These are phyloP conservation scores for Carpinus fangiana DNA, from an alignment of 306 rosid species.

Conservation along the genomic window DNA sequence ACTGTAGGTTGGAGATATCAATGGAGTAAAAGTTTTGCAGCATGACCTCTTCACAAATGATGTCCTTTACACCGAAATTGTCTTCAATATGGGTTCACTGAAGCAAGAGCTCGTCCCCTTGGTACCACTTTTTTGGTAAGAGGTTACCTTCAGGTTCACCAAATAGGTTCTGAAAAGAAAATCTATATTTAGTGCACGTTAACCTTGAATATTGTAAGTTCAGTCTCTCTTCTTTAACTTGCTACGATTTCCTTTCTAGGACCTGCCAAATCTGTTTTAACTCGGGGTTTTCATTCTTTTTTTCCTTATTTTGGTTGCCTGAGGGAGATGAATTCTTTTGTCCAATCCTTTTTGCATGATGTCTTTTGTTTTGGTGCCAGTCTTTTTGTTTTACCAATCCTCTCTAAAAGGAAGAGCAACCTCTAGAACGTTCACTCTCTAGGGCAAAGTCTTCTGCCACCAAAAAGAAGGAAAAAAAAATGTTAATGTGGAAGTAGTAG, in stretches of 20 bases:
- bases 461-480: not conserved
- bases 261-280: conserved; percentile 1
- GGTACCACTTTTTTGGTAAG: conserved; percentile 93
- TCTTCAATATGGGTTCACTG: conserved; percentile 78
- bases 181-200: not conserved
- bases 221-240: not conserved
- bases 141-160: conserved; percentile 25
- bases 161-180: not conserved
- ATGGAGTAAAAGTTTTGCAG: conserved; percentile 80
- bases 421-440: not conserved
- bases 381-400: not conserved
- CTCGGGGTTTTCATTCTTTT: not conserved
- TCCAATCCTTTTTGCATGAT: not conserved
- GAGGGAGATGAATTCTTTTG: not conserved
- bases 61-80: conserved; percentile 87
- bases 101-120: conserved; percentile 90
- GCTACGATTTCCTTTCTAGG: not conserved
- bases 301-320: not conserved
- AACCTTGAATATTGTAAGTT: not conserved
- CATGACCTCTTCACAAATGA: conserved; percentile 99
- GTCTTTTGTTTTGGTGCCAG: not conserved
- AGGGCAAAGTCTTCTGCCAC: not conserved
- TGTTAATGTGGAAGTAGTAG: not conserved
- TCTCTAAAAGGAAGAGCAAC: not conserved
- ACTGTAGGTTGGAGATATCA: conserved; percentile 74